Percentiles rank a stretch among this genome's conserved stretches.
phyloP scores from a whole-genome alignment of 1,139 yeast genomes.

The Zygotorulaspora mrakii region DNA sequence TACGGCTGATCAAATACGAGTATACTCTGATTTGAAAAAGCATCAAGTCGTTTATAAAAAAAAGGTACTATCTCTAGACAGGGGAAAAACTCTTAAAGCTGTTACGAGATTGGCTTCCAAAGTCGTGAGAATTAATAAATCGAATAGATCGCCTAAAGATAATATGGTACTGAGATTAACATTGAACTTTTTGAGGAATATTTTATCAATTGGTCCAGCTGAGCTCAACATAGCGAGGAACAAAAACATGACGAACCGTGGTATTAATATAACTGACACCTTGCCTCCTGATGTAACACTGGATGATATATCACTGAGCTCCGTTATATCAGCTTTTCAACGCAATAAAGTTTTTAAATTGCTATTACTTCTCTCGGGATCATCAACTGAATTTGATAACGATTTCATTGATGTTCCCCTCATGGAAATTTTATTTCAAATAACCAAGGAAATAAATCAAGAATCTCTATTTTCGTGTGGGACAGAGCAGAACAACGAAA shows the following conservation, averaged over 20 bases:
- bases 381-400: slow-evolving; percentile 61
- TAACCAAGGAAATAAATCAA: slow-evolving; percentile 55
- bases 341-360: slow-evolving; percentile 70
- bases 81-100: slow-evolving; percentile 65
- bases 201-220: slow-evolving; percentile 72
- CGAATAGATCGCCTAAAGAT: slow-evolving; percentile 67
- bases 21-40: slow-evolving; percentile 57
- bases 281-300: slow-evolving; percentile 53
- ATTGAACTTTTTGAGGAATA: slow-evolving; percentile 68
- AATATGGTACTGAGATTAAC: slow-evolving; percentile 69
- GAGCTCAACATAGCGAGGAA: slow-evolving; percentile 47
- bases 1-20: slow-evolving; percentile 49
- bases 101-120: slow-evolving; percentile 68
- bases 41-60: slow-evolving; percentile 72
- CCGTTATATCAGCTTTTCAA: slow-evolving; percentile 55
- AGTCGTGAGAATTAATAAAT: slow-evolving; percentile 49
- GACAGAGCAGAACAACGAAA: background rate
- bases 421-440: slow-evolving; percentile 64
- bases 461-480: slow-evolving; percentile 14
- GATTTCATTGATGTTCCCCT: slow-evolving; percentile 58
- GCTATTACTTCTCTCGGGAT: slow-evolving; percentile 62
- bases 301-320: slow-evolving; percentile 67
- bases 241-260: slow-evolving; percentile 36
- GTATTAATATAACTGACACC: slow-evolving; percentile 37
- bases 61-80: slow-evolving; percentile 53